Evolutionary conservation across 371 early-diverging fungal species (phyloP).

Genomic region (Mortierella sp.): DNA sequence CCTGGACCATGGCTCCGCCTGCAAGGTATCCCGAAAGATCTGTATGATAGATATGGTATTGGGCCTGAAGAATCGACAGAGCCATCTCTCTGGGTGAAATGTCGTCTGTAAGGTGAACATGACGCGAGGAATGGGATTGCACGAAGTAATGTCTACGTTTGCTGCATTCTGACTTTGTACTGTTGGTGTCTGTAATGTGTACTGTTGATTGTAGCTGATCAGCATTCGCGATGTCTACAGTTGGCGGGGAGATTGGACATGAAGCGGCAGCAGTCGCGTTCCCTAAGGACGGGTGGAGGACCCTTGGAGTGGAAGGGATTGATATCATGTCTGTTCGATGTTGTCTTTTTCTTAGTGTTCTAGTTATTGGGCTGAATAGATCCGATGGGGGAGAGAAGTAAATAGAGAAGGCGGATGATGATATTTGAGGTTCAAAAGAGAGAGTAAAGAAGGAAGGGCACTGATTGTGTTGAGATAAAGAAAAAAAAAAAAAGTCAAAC

Average conservation of each 20-base stretch:
- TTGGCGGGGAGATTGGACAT: background rate
- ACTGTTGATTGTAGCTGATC: background rate
- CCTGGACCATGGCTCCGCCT: slow-evolving; percentile 45
- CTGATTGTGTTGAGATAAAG: too few species aligned
- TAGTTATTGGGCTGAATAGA: too few species aligned
- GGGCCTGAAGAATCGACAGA: slow-evolving; percentile 42
- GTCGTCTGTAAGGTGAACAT: slow-evolving; percentile 35
- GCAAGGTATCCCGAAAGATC: slow-evolving; percentile 48
- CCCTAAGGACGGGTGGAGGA: slow-evolving; percentile 18
- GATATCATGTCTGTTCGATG: too few species aligned
- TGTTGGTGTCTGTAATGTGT: background rate
- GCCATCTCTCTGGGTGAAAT: slow-evolving; percentile 45
- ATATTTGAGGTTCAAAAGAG: too few species aligned
- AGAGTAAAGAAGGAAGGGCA: too few species aligned
- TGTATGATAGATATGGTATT: slow-evolving; percentile 49
- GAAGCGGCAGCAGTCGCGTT: background rate
- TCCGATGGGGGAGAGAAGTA: background rate
- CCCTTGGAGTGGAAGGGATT: slow-evolving; percentile 28
- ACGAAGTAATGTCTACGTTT: slow-evolving; percentile 24
- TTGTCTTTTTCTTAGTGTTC: too few species aligned
- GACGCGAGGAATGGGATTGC: slow-evolving; percentile 44
- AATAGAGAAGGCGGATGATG: background rate
- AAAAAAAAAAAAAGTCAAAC: too few species aligned
- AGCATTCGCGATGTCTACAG: slow-evolving; percentile 1
- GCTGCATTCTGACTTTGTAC: background rate